Percentiles rank a stretch among this genome's conserved stretches.
These are phyloP conservation scores for Epichloe elymi DNA, from an alignment of 2,329 filamentous ascomycete genomes.

Conservation along the genomic window DNA sequence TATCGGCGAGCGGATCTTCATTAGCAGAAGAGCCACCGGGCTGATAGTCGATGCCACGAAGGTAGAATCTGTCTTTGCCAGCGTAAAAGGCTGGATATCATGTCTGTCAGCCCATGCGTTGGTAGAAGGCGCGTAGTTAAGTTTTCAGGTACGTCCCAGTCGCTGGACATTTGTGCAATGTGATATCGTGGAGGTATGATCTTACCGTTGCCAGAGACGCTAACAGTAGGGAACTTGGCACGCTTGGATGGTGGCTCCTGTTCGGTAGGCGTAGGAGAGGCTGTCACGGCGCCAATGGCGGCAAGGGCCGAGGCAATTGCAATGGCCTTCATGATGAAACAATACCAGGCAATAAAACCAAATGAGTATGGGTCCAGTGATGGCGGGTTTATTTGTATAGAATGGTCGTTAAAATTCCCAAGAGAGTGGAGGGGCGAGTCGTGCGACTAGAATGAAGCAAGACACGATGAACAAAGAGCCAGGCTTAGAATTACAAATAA, in stretches of 20 bases:
- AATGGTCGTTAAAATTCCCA: constrained; percentile 2
- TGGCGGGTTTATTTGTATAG: background rate
- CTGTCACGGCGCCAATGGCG: constrained; percentile 29
- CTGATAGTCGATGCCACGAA: constrained; percentile 50
- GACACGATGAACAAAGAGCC: constrained; percentile 5
- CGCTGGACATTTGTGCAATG: background rate
- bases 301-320: constrained; percentile 35
- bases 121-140: background rate
- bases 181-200: too few species aligned
- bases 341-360: constrained; percentile 7
- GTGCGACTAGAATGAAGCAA: constrained; percentile 2
- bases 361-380: constrained; percentile 1
- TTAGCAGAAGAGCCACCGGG: constrained; percentile 44
- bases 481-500: constrained; percentile 4
- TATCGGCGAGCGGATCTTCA: constrained; percentile 65
- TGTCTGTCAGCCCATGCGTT: background rate
- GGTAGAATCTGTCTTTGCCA: constrained; percentile 40
- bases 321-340: constrained; percentile 34
- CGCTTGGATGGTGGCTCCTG: constrained; percentile 37
- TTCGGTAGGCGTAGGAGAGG: constrained; percentile 36
- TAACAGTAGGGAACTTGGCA: constrained; percentile 34
- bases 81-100: constrained; percentile 37
- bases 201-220: constrained; percentile 44
- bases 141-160: background rate
- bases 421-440: constrained; percentile 9